Evolutionary conservation across 2,329 filamentous ascomycete genomes (phyloP).

Genomic region (Blastomyces gilchristii): DNA sequence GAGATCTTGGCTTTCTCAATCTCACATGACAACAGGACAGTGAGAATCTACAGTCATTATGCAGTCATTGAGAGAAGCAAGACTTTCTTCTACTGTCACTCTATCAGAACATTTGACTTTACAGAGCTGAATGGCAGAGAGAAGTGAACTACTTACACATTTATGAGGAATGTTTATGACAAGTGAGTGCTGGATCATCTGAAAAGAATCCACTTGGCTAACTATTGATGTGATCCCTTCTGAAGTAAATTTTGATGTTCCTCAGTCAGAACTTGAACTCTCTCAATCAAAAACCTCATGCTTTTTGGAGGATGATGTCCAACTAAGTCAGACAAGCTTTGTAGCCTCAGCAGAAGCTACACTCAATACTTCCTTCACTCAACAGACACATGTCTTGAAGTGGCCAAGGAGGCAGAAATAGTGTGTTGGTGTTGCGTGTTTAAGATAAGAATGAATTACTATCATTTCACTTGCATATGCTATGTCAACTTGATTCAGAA

Average conservation of each 20-base stretch:
- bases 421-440: not conserved
- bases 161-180: slow-evolving; percentile 31
- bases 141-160: slow-evolving; percentile 30
- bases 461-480: not conserved
- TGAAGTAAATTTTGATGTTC: slow-evolving; percentile 14
- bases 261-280: slow-evolving; percentile 11
- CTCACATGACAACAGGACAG: slow-evolving; percentile 17
- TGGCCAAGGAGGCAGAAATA: slow-evolving; percentile 9
- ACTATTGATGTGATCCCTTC: slow-evolving; percentile 21
- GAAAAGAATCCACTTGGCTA: slow-evolving; percentile 28
- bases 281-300: not conserved
- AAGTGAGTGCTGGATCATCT: slow-evolving; percentile 30
- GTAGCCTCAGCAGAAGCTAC: slow-evolving; percentile 9
- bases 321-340: slow-evolving; percentile 8
- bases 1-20: slow-evolving; percentile 19
- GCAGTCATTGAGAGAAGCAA: slow-evolving; percentile 13
- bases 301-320: not conserved
- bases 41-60: slow-evolving; percentile 21
- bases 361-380: slow-evolving; percentile 10
- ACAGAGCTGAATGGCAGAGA: slow-evolving; percentile 25
- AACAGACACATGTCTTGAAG: slow-evolving; percentile 7
- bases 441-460: not conserved
- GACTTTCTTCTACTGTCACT: slow-evolving; percentile 18
- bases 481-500: slow-evolving; percentile 3
- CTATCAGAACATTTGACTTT: slow-evolving; percentile 29